phyloP scores from a whole-genome alignment of 257 asterid genomes.

The Apocynum venetum region DNA sequence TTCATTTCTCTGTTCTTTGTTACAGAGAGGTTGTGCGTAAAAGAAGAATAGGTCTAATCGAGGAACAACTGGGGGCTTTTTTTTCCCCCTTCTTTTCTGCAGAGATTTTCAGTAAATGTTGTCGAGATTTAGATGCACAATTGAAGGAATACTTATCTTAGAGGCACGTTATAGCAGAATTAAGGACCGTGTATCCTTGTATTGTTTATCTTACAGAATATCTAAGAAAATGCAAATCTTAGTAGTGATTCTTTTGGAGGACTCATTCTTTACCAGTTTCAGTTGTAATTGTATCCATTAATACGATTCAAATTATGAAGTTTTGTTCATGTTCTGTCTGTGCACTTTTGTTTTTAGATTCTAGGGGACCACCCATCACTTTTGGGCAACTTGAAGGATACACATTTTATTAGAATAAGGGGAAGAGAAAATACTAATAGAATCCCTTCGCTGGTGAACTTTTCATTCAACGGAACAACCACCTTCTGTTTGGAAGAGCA shows the following conservation, averaged over 20 bases:
- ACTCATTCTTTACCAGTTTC: neutral
- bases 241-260: neutral
- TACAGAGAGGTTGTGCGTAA: constrained; percentile 68
- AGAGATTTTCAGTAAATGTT: neutral
- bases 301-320: neutral
- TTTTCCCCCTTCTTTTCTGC: neutral
- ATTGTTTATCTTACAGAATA: neutral
- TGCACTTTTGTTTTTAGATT: neutral
- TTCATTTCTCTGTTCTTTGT: constrained; percentile 13
- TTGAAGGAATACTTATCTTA: constrained; percentile 9
- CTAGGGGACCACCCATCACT: neutral
- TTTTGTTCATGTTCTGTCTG: neutral
- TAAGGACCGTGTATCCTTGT: neutral
- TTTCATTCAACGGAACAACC: no score
- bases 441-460: no score
- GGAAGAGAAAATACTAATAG: neutral
- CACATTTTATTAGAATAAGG: neutral
- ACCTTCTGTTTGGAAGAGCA: no score
- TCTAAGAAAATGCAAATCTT: neutral
- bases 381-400: neutral
- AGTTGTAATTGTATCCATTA: neutral
- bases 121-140: constrained; percentile 6
- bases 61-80: constrained; percentile 8
- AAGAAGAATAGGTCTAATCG: constrained; percentile 28
- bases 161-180: neutral